Evolutionary conservation across 768 basidiomycete genomes (phyloP).

Genomic region (Pleurotus giganteus): DNA sequence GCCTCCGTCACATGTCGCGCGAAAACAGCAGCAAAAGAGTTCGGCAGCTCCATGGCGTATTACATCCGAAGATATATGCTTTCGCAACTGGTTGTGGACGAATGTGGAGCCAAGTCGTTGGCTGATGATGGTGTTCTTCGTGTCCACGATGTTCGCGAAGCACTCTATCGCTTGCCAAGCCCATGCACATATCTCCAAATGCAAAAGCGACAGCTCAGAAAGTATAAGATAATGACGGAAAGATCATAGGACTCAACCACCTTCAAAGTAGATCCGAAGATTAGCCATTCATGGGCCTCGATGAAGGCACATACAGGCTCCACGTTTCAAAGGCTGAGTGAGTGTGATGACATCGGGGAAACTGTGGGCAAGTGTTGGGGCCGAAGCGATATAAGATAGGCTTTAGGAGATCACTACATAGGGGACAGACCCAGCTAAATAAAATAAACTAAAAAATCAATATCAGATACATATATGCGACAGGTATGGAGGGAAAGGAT

Average conservation of each 20-base stretch:
- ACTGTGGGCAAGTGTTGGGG: background rate
- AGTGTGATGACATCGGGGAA: background rate
- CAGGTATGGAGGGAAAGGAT: background rate
- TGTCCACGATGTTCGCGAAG: slow-evolving; percentile 1
- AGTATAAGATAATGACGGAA: background rate
- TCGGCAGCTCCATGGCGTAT: too few relatives aligned
- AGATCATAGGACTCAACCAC: slow-evolving; percentile 3
- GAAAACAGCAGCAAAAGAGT: too few relatives aligned
- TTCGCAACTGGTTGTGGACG: background rate
- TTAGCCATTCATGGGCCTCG: background rate
- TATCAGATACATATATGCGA: background rate
- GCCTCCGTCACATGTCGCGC: slow-evolving; percentile 18
- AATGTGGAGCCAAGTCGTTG: background rate
- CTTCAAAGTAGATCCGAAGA: background rate
- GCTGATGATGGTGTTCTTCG: background rate
- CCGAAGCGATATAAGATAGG: background rate
- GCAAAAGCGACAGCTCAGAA: background rate
- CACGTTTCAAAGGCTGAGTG: background rate
- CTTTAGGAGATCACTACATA: background rate
- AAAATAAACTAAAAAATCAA: background rate
- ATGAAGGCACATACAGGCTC: background rate
- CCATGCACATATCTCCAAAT: background rate
- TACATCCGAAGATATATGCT: slow-evolving; percentile 1
- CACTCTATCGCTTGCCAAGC: slow-evolving; percentile 2
- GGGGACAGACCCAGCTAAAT: background rate